Evolutionary conservation across 306 rosid species (phyloP).

Genomic region (Canavalia gladiata): DNA sequence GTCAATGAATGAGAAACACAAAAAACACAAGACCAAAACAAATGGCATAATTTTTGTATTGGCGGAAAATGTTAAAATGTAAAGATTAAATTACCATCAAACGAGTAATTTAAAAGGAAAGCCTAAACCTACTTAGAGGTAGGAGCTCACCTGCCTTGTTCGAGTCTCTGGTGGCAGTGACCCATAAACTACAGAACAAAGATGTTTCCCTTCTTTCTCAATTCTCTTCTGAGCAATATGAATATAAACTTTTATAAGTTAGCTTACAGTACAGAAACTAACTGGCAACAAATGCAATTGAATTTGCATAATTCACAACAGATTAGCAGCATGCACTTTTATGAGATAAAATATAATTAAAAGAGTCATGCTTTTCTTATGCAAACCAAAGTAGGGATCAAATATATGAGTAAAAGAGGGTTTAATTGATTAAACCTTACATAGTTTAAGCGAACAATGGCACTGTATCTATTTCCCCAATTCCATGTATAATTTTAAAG

Average conservation of each 20-base stretch:
- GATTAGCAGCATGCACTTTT: conserved; percentile 19
- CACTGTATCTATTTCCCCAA: conserved; percentile 13
- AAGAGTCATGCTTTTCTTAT: conserved; percentile 21
- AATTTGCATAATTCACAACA: conserved; percentile 38
- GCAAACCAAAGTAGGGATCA: conserved; percentile 23
- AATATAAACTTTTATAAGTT: conserved; percentile 43
- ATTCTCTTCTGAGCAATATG: conserved; percentile 69
- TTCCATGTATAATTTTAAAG: neutral
- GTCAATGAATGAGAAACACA: conserved; percentile 27
- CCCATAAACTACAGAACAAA: conserved; percentile 97
- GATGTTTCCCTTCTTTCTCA: conserved; percentile 77
- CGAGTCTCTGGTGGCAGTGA: conserved; percentile 98
- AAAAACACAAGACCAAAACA: conserved; percentile 36
- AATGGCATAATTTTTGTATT: conserved; percentile 2
- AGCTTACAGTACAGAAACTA: conserved; percentile 34
- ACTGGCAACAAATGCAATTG: conserved; percentile 15
- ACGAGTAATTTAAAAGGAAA: conserved; percentile 33
- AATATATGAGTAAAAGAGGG: neutral
- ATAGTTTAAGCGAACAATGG: conserved; percentile 8
- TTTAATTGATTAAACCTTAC: conserved; percentile 33
- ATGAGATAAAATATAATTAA: conserved; percentile 8
- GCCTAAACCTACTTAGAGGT: conserved; percentile 37
- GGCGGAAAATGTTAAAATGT: neutral
- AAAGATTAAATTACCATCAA: conserved; percentile 38
- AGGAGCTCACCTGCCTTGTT: conserved; percentile 85